These are phyloP conservation scores for Ophiostoma tasmaniense DNA, from an alignment of 2,329 filamentous ascomycete species.

Conservation along the genomic window DNA sequence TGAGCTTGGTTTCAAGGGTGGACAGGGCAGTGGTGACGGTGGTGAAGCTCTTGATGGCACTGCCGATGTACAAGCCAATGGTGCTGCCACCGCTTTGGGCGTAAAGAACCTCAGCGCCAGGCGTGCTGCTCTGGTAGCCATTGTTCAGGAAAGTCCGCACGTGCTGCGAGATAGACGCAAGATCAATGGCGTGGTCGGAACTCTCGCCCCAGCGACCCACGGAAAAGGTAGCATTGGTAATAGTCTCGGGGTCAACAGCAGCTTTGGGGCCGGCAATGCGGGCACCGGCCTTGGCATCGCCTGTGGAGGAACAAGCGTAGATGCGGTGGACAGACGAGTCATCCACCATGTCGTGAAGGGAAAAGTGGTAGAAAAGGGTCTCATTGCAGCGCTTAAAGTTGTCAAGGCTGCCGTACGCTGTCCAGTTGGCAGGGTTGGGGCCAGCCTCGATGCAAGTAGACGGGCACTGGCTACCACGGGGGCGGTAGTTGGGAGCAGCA, in stretches of 20 bases:
- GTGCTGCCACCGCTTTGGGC: constrained; percentile 25
- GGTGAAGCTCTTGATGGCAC: constrained; percentile 19
- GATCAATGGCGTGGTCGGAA: constrained; percentile 20
- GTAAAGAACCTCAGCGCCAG: constrained; percentile 24
- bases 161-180: background rate
- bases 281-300: constrained; percentile 21
- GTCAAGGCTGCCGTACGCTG: constrained; percentile 13
- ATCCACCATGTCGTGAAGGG: constrained; percentile 15
- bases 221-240: background rate
- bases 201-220: background rate
- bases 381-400: constrained; percentile 11
- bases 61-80: constrained; percentile 32
- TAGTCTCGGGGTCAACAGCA: background rate
- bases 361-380: constrained; percentile 16
- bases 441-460: constrained; percentile 10
- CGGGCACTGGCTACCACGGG: constrained; percentile 13
- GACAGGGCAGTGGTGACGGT: background rate
- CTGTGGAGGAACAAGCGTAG: constrained; percentile 20
- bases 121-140: background rate
- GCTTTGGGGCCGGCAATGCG: background rate
- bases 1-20: constrained; percentile 7
- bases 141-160: background rate
- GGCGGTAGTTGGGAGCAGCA: constrained; percentile 9
- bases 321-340: constrained; percentile 11
- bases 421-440: constrained; percentile 14